Evolutionary conservation across 192 early-diverging fungal genomes (phyloP).

Genomic region (Coemansia sp.): DNA sequence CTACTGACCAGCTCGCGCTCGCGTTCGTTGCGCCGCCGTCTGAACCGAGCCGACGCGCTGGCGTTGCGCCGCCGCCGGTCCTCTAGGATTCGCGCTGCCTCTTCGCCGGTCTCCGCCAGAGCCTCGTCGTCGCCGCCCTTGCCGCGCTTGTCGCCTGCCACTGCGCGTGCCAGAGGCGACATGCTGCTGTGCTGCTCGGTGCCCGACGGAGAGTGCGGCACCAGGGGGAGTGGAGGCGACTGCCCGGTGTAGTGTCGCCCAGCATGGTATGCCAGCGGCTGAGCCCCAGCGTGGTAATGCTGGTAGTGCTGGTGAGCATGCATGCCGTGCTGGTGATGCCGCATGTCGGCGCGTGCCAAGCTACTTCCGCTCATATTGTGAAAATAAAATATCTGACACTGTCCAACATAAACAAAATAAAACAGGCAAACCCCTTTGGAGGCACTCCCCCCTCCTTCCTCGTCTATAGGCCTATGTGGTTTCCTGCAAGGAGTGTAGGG

Average conservation of each 20-base stretch:
- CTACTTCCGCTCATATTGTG: neutral
- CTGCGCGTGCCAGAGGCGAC: neutral
- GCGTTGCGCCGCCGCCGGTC: slow-evolving; percentile 64
- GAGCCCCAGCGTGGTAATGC: neutral
- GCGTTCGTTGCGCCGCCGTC: slow-evolving; percentile 63
- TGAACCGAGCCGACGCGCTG: slow-evolving; percentile 61
- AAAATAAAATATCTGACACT: neutral
- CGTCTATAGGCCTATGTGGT: no score
- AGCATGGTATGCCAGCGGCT: neutral
- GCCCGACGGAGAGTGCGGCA: neutral
- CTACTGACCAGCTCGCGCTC: slow-evolving; percentile 57
- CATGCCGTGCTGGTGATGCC: neutral
- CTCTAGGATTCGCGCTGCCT: slow-evolving; percentile 54
- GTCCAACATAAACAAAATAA: neutral
- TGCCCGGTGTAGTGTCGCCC: neutral
- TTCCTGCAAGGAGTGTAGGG: no score
- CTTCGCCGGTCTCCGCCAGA: neutral
- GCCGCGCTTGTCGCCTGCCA: neutral
- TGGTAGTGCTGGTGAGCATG: neutral
- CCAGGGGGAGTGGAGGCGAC: no score
- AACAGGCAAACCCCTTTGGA: no score
- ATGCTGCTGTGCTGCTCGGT: neutral
- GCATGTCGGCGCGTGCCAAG: neutral
- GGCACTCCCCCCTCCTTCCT: no score
- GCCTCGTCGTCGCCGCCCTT: neutral